Conservation (phyloP, 345 rosid species). For the Nephelium lappaceum region DNA sequence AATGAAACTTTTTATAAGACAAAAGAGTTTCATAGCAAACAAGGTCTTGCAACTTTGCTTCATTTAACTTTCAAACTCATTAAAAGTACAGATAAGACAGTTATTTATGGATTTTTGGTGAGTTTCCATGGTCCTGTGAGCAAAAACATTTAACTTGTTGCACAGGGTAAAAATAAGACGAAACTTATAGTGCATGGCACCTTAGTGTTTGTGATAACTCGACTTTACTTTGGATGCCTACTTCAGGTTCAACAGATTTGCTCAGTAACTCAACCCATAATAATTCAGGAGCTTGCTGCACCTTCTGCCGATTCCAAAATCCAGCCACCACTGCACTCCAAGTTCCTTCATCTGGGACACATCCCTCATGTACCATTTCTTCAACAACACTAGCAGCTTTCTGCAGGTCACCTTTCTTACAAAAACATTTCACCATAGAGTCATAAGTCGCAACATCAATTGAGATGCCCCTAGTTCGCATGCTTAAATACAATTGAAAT, state of each 20-base stretch:
- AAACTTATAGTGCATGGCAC: neutral
- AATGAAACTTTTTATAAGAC: neutral
- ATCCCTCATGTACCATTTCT: conserved; percentile 74
- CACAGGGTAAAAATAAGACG: neutral
- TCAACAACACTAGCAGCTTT: conserved; percentile 63
- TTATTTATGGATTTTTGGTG: neutral
- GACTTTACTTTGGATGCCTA: conserved; percentile 14
- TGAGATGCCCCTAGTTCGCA: conserved; percentile 71
- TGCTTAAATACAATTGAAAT: conserved; percentile 58
- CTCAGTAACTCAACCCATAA: conserved; percentile 25
- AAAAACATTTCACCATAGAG: conserved; percentile 53
- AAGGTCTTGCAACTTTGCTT: neutral
- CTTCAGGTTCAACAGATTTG: conserved; percentile 27
- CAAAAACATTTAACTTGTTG: neutral
- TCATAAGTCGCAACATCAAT: conserved; percentile 45
- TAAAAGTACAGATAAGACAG: neutral
- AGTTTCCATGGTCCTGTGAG: neutral
- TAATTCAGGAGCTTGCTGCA: conserved; percentile 36
- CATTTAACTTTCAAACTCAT: neutral
- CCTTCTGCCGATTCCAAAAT: conserved; percentile 42
- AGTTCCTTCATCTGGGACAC: conserved; percentile 51
- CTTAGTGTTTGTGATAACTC: neutral
- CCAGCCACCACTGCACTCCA: conserved; percentile 54
- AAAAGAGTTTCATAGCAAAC: neutral
- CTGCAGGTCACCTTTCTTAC: conserved; percentile 58